Conservation (phyloP, 805 yeast species). For the Pichia thaimueangensis region DNA sequence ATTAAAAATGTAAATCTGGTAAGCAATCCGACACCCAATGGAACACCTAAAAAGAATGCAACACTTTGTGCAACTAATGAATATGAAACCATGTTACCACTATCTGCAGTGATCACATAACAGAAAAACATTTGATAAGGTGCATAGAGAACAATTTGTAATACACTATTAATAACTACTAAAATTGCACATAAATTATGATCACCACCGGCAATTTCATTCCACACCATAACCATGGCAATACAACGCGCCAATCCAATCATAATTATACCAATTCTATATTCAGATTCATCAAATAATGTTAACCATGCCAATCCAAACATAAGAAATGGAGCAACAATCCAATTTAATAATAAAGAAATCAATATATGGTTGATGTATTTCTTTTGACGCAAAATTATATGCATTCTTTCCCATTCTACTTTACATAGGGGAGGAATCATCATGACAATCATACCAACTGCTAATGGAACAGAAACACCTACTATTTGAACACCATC, state of each 20-base stretch:
- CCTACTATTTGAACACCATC: slow-evolving; percentile 31
- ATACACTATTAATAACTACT: slow-evolving; percentile 44
- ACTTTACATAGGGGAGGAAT: slow-evolving; percentile 51
- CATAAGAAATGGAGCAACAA: slow-evolving; percentile 51
- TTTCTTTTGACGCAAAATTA: slow-evolving; percentile 18
- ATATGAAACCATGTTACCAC: slow-evolving; percentile 24
- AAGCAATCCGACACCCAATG: slow-evolving; percentile 39
- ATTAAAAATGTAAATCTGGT: slow-evolving; percentile 30
- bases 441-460: slow-evolving; percentile 52
- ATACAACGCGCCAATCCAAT: slow-evolving; percentile 56
- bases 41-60: slow-evolving; percentile 48
- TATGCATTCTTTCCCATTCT: slow-evolving; percentile 40
- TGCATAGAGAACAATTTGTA: slow-evolving; percentile 48
- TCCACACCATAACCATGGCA: slow-evolving; percentile 60
- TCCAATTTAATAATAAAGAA: slow-evolving; percentile 48
- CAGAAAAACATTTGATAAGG: slow-evolving; percentile 45
- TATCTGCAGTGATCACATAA: slow-evolving; percentile 34
- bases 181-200: slow-evolving; percentile 43
- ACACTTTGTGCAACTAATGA: slow-evolving; percentile 42
- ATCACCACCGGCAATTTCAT: slow-evolving; percentile 48
- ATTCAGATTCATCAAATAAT: slow-evolving; percentile 41
- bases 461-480: slow-evolving; percentile 40
- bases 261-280: slow-evolving; percentile 50
- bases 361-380: slow-evolving; percentile 29
- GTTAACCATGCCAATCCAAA: slow-evolving; percentile 49